Percentiles rank a stretch among this genome's conserved stretches.
phyloP scores from a whole-genome alignment of 129 eudicot species.

The Glebionis coronaria region DNA sequence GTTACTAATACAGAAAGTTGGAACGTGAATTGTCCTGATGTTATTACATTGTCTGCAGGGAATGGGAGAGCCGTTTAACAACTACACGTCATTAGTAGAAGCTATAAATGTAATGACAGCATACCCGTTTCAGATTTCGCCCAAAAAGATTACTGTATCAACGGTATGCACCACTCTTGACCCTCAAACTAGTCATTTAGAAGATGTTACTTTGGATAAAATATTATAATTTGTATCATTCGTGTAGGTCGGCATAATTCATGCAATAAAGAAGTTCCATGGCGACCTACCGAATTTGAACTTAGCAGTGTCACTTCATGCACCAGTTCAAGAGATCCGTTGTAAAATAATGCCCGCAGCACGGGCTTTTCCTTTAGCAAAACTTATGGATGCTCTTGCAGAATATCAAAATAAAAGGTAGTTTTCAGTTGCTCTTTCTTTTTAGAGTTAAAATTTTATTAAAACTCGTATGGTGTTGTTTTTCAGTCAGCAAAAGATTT shows the following conservation, averaged over 20 bases:
- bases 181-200: slow-evolving; percentile 17
- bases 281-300: slow-evolving; percentile 73
- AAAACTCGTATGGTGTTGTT: slow-evolving; percentile 27
- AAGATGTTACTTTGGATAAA: slow-evolving; percentile 1
- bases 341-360: slow-evolving; percentile 99
- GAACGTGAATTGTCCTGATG: slow-evolving; percentile 9
- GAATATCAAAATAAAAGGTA: slow-evolving; percentile 84
- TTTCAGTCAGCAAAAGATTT: slow-evolving; percentile 86
- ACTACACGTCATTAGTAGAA: slow-evolving; percentile 79
- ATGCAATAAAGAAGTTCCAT: slow-evolving; percentile 84
- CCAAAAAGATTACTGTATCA: slow-evolving; percentile 84
- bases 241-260: slow-evolving; percentile 87
- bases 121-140: slow-evolving; percentile 79
- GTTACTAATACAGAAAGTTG: neutral
- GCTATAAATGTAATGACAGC: slow-evolving; percentile 82
- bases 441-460: neutral
- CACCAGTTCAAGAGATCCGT: slow-evolving; percentile 94
- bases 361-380: slow-evolving; percentile 88
- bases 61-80: slow-evolving; percentile 98
- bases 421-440: neutral
- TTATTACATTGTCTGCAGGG: slow-evolving; percentile 51
- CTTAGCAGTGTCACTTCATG: slow-evolving; percentile 96
- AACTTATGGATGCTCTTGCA: slow-evolving; percentile 75
- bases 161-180: slow-evolving; percentile 49
- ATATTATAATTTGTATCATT: neutral